These are phyloP conservation scores for Ogataea nitratoaversa DNA, from an alignment of 805 yeast genomes.

Conservation along the genomic window DNA sequence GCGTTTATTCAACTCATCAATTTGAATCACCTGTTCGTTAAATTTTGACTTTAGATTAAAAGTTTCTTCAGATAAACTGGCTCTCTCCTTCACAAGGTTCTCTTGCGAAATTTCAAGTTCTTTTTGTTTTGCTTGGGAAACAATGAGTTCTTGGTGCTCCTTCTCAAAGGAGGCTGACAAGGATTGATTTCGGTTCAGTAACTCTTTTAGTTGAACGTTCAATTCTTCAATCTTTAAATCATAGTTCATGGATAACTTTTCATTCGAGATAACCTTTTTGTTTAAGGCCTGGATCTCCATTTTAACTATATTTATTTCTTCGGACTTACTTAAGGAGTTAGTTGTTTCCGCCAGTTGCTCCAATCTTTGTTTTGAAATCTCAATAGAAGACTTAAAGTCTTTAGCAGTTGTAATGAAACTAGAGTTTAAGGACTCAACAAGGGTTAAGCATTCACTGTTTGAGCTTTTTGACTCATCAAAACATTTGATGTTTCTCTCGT, in stretches of 20 bases:
- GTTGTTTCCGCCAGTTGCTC: not conserved
- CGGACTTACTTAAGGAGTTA: not conserved
- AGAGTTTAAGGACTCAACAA: not conserved
- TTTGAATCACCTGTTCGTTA: not conserved
- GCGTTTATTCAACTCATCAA: slow-evolving; percentile 1
- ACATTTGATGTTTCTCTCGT: not conserved
- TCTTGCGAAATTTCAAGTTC: not conserved
- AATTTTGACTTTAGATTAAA: not conserved
- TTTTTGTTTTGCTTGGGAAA: not conserved
- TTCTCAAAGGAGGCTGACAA: not conserved
- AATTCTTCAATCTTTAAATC: not conserved
- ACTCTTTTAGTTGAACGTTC: not conserved
- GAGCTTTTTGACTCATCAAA: not conserved
- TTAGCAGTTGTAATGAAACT: not conserved
- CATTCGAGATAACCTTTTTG: not conserved
- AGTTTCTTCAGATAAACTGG: not conserved
- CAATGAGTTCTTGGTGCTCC: not conserved
- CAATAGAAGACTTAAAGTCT: not conserved
- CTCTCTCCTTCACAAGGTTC: not conserved
- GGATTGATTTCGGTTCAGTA: not conserved
- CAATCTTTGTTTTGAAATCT: not conserved
- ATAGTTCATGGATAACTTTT: not conserved
- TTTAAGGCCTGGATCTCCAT: not conserved
- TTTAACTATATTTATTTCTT: not conserved
- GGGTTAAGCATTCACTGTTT: not conserved